Base-by-base conservation (phyloP, 306 rosid genomes). In the Chamaecrista fasciculata region DNA sequence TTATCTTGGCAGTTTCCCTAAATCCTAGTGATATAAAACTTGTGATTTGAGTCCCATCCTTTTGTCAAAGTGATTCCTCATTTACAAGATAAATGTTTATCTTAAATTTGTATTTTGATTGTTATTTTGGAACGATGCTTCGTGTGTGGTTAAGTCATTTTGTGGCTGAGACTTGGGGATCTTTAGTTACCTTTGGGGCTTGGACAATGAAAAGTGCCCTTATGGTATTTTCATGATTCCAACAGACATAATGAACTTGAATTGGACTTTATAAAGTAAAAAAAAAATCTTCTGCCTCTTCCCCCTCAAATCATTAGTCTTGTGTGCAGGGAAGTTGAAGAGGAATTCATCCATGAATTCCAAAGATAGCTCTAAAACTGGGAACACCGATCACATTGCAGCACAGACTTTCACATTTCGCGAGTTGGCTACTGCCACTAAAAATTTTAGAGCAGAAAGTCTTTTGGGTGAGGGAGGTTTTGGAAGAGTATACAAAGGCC, bases 401-500 rank as follows among this genome's bases (percentile, higher is more conserved):
- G 96, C 98, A 28, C 96, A 94, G 81, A 90, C 80, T 40, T 94
- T 94, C 74, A 57, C 88, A 34, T 94, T 90, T 77, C 96, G 96
- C 11, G 98, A 90, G 73, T 75, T 94, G 88, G 97, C 95, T 18
- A 78, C 82, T 44, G 97, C 98, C 43, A 85, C 98, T 74, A 94
- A 86, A 78, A 90, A 94, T 74, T 94, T 94, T 66, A 84, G 91
- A 76, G 73, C 86, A 1, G 97, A 91, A 25, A 86, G 95, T 70
- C 86, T 85, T 46, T 53, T 94, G 80, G 97, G 98, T 0, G 96
- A 88, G 76, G 98, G 98, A 31, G 96, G 97, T 44, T 94, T 94
- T 72, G 98, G 98, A 67, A 84, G 90, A 82, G 97, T 88, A 23
- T 94, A 86, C 76, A 94, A 86, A 84, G 98, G 98, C 67, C 87